Evolutionary conservation across 257 asterid genomes (phyloP).

Genomic region (Scutellaria baicalensis): DNA sequence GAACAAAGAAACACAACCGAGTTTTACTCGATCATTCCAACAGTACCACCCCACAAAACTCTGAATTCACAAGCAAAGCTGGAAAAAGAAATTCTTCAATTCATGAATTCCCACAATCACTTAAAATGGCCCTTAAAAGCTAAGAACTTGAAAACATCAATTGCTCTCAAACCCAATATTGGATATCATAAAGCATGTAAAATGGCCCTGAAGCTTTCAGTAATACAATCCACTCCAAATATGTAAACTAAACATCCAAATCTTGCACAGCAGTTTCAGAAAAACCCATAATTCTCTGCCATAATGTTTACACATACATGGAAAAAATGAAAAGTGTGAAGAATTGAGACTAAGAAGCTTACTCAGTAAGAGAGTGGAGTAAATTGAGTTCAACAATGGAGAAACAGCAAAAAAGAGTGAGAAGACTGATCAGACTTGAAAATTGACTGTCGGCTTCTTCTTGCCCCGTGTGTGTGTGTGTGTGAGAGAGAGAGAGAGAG

Average conservation of each 20-base stretch:
- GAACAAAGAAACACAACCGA: not conserved
- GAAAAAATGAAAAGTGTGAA: not conserved
- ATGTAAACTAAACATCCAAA: not conserved
- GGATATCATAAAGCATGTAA: not conserved
- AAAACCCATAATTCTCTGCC: not conserved
- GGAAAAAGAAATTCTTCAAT: not conserved
- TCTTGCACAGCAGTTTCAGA: not conserved
- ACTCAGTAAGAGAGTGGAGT: conserved; percentile 3
- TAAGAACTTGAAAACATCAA: too few relatives aligned
- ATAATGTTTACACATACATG: not conserved
- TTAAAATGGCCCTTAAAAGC: too few relatives aligned
- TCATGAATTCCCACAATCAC: not conserved
- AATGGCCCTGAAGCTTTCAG: not conserved
- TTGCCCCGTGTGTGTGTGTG: too few relatives aligned
- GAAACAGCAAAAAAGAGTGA: too few relatives aligned
- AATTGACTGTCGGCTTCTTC: too few relatives aligned
- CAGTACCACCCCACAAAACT: not conserved
- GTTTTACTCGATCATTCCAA: not conserved
- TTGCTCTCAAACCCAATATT: not conserved
- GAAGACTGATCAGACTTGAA: too few relatives aligned
- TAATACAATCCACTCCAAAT: not conserved
- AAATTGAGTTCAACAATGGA: too few relatives aligned
- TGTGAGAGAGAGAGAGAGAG: too few relatives aligned
- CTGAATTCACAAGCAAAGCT: not conserved
- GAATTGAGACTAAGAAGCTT: conserved; percentile 17